Base-by-base conservation (phyloP, 2,329 filamentous ascomycete species). In the Fusarium newnesense region DNA sequence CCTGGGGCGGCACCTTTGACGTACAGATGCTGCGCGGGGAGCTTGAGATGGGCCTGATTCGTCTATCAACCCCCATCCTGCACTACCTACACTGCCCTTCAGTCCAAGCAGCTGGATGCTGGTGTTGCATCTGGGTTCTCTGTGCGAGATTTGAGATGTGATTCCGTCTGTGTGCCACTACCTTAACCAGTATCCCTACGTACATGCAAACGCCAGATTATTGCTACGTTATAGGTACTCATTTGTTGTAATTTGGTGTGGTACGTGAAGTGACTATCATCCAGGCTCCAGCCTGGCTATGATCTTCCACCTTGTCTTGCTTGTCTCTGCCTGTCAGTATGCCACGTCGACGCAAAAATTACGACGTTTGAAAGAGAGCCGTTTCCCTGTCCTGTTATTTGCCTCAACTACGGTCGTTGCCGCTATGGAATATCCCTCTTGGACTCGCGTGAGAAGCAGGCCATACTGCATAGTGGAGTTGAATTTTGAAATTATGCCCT, bases 21-120 rank as follows among this genome's bases (percentile, higher is more conserved):
- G 78, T 78, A 77, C 72, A 73, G 73, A 73, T 67, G 64, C 64
- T 72, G 69, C 76, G 76, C 73, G 76, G 76, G 76, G 76, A 77
- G 50, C 44, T 64, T 64, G 52, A 34, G 64, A 44, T 24, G 44
- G 42, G 36, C 64, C 67, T 77, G 70, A 75, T 77, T 77, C 72
- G 76, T 56, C 54, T 66, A 67, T 64, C 32, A 66, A 69, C 67
- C 73, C 69, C 60, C 65, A 73, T 67, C 40, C 36, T 64, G 46
- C 62, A 74, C 64, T 58, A 64, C n/a, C 24, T 44, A 54, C 46
- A 40, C 43, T 62, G 15, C 58, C 36, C 28, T 64, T 56, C 67
- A 73, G 61, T 67, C 73, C 71, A 58, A 73, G 66, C 60, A 73
- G 61, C 69, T 76, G 75, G 69, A 69, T 67, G 75, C 65, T 71